phyloP scores from a whole-genome alignment of 495 filamentous ascomycete genomes.

The Staphylotrichum tortipilum region DNA sequence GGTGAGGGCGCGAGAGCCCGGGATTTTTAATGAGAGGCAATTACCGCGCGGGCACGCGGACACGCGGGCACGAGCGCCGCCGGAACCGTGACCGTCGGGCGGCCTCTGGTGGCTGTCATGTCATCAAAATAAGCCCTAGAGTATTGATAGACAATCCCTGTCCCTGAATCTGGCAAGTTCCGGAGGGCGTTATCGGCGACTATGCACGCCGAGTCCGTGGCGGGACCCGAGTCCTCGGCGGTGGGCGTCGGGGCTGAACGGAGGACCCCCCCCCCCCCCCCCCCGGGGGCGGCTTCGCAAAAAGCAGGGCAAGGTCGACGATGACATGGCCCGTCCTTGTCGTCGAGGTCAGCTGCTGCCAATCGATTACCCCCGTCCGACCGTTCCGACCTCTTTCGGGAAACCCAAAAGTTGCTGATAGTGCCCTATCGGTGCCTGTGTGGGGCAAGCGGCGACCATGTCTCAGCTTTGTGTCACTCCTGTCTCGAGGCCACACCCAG shows the following conservation, averaged over 20 bases:
- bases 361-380: background rate
- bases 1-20: background rate
- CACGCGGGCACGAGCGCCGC: background rate
- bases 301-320: background rate
- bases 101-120: no score
- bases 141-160: conserved; percentile 9
- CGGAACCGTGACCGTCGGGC: no score
- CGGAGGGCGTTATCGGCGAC: background rate
- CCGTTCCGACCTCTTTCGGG: conserved; percentile 1
- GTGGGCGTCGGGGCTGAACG: conserved; percentile 3
- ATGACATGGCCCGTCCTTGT: background rate
- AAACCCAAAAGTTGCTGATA: conserved; percentile 2
- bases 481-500: conserved; percentile 15
- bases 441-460: conserved; percentile 5
- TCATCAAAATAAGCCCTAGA: no score
- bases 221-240: conserved; percentile 7
- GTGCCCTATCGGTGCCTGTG: conserved; percentile 1
- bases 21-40: no score
- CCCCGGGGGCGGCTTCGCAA: no score
- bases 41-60: no score
- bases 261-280: background rate
- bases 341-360: background rate
- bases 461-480: conserved; percentile 23
- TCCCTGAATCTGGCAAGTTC: background rate
- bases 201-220: background rate